A percentile compares a stretch with the other conserved stretches of the same genome.
These are phyloP conservation scores for Chlorella sorokiniana DNA, from an alignment of 139 green algal genomes.

Conservation along the genomic window DNA sequence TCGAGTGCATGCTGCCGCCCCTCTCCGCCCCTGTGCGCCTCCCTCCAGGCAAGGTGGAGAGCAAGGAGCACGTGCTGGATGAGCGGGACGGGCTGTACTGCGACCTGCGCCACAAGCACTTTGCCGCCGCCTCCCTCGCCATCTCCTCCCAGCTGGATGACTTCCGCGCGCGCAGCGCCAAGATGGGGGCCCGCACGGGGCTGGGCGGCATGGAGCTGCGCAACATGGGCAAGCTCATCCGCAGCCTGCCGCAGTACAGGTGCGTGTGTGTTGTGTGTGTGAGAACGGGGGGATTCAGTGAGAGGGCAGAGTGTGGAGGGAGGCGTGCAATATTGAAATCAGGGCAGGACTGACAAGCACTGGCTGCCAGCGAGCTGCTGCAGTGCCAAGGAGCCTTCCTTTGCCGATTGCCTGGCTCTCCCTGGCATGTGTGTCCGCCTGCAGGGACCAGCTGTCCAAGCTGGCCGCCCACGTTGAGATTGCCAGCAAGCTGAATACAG, in stretches of 20 bases:
- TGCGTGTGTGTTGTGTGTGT: neutral
- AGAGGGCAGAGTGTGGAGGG: neutral
- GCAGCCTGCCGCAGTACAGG: slow-evolving; percentile 85
- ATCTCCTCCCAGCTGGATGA: slow-evolving; percentile 60
- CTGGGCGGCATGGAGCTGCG: slow-evolving; percentile 49
- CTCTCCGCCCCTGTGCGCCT: neutral
- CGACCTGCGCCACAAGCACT: slow-evolving; percentile 91
- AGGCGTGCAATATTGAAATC: neutral
- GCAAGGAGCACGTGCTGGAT: slow-evolving; percentile 78
- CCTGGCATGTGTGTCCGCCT: neutral
- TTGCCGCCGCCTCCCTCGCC: slow-evolving; percentile 73
- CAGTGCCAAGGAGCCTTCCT: neutral
- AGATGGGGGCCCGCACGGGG: slow-evolving; percentile 5
- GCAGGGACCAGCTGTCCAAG: slow-evolving; percentile 77
- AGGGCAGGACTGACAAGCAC: neutral
- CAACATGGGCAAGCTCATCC: slow-evolving; percentile 74
- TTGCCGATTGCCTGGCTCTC: neutral
- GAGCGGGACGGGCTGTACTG: slow-evolving; percentile 77
- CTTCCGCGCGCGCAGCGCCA: slow-evolving; percentile 71
- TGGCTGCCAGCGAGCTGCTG: neutral
- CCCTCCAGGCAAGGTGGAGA: slow-evolving; percentile 63
- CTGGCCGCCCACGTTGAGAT: slow-evolving; percentile 90
- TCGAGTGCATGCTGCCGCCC: neutral
- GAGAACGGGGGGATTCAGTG: neutral
- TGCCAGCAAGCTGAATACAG: slow-evolving; percentile 66